Evolutionary conservation across 345 rosid genomes (phyloP).

Genomic region (Raphanus raphanistrum): DNA sequence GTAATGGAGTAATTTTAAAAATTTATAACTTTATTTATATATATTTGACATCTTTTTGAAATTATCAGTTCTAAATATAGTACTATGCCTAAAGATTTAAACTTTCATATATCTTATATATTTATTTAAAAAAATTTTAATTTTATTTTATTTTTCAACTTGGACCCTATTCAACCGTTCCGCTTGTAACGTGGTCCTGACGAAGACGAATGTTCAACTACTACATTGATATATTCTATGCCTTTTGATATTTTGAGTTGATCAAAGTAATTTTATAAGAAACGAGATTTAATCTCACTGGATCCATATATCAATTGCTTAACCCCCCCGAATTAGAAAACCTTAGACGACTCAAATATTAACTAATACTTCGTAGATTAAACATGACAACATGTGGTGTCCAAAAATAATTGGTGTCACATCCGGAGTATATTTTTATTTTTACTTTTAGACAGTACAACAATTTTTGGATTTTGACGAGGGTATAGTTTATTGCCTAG

Average conservation of each 20-base stretch:
- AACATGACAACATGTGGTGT: neutral
- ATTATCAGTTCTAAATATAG: too few relatives aligned
- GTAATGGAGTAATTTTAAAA: too few relatives aligned
- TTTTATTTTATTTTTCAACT: too few relatives aligned
- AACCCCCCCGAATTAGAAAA: neutral
- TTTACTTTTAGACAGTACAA: neutral
- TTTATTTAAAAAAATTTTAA: too few relatives aligned
- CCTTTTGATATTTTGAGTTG: neutral
- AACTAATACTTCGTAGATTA: neutral
- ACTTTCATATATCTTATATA: too few relatives aligned
- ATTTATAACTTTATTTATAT: too few relatives aligned
- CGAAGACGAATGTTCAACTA: constrained; percentile 13
- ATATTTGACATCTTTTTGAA: too few relatives aligned
- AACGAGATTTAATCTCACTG: constrained; percentile 16
- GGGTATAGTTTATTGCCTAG: too few relatives aligned
- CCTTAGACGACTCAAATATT: neutral
- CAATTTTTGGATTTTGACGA: too few relatives aligned
- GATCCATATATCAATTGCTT: neutral
- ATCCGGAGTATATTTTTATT: neutral
- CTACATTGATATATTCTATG: neutral
- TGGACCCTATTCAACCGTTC: too few relatives aligned
- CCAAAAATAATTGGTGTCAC: neutral
- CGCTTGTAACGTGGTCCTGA: too few relatives aligned
- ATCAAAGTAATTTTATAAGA: neutral
- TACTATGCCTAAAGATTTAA: too few relatives aligned